Conservation (phyloP, 768 basidiomycete species). For the Trametes gibbosa region DNA sequence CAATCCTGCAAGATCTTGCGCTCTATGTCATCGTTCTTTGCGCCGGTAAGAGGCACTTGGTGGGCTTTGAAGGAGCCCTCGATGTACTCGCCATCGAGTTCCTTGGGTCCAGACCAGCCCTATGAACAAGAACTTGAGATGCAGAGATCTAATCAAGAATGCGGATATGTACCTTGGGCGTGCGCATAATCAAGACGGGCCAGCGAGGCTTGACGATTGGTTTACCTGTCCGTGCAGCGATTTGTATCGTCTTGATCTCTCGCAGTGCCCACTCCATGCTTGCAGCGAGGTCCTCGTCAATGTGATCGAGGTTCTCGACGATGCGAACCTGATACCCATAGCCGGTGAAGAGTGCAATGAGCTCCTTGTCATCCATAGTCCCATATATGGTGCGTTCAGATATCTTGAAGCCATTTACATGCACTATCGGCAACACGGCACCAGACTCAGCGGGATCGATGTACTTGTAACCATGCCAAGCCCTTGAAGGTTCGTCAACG, state of each 20-base stretch:
- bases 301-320: conserved; percentile 61
- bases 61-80: conserved; percentile 85
- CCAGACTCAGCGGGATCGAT: conserved; percentile 88
- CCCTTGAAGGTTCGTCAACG: conserved; percentile 31
- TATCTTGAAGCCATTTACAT: conserved; percentile 89
- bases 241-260: conserved; percentile 76
- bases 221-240: conserved; percentile 70
- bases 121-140: conserved; percentile 2
- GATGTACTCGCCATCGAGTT: conserved; percentile 64
- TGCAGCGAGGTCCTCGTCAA: conserved; percentile 78
- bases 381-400: conserved; percentile 88
- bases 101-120: conserved; percentile 69
- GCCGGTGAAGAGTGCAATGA: conserved; percentile 71
- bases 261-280: conserved; percentile 78
- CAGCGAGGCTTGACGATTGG: conserved; percentile 87
- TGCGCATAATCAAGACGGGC: conserved; percentile 84
- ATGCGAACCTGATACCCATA: conserved; percentile 91
- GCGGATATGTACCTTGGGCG: conserved; percentile 61
- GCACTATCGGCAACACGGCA: conserved; percentile 87
- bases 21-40: conserved; percentile 62
- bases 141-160: background rate
- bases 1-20: conserved; percentile 64
- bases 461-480: conserved; percentile 88
- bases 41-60: conserved; percentile 82
- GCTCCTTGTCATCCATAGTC: conserved; percentile 86